Evolutionary conservation across 345 rosid species (phyloP), one percentile per base, ranked within the genome.

Genomic region (Acer negundo): DNA sequence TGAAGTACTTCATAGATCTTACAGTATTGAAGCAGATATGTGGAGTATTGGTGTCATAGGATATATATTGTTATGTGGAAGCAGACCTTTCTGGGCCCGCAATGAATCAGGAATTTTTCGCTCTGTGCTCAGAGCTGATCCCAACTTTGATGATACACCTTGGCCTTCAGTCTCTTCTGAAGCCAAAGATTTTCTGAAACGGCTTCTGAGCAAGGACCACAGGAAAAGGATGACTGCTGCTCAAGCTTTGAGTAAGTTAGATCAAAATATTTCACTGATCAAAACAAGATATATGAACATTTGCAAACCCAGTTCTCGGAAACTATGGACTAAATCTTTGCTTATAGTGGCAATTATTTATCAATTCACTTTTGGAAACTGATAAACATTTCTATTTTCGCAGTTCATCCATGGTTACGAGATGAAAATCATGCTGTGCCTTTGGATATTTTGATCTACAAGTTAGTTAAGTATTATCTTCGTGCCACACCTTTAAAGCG

Each of bases 31-130:
- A 80, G 98, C 97, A 38, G 99, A 97, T 86, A 87, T 93, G 82
- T 97, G 99, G 99, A 94, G 99, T 79, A 87, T 97, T 65, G 99
- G 98, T 40, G 97, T 97, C 79, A 94, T 94, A 87, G 77, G 93
- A 49, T 94, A 97, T 80, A 93, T 97, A 79, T 84, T 97, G 76
- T 85, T 97, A 67, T 97, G 99, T 83, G 99, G 99, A 79, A 93
- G 98, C 86, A 89, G 98, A 77, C 99, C 99, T 63, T 94, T 94
- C 78, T 96, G 93, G 83, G 97, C 97, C 79, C 80, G 98, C 77
- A 94, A 97, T 6, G 99, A 97, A 88, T 97, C 99, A 23, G 97
- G 97, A 31, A 97, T 94, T 80, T 94, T 97, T 62, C 95, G 99
- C 17, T 90, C 98, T 51, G 99, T 97, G 69, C 90, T 97, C 82